Base-by-base conservation (phyloP, 345 rosid species). In the Aethionema arabicum region DNA sequence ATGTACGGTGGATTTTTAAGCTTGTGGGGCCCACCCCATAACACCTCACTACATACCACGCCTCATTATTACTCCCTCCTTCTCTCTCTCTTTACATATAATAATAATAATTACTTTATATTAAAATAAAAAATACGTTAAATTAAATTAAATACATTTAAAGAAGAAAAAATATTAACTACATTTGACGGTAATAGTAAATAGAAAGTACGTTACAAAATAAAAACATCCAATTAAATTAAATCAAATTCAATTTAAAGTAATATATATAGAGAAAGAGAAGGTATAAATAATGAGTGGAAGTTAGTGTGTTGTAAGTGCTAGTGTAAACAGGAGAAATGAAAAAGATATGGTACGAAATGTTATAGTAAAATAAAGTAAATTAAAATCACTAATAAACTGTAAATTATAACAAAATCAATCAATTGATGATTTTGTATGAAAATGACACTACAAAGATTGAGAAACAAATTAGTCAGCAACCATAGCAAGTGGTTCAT, bases 401-500 rank as follows among this genome's bases (percentile, higher is more conserved):
- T 2, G 27, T 21, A 21, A 21, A 21, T 21, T 21, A 21, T 21
- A 21, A 21, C 27, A 21, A 21, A 21, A 21, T 21, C 27, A 21
- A 21, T 21, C 27, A 21, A 21, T 21, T 21, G 56, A 60, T 68
- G 52, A 48, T 62, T 69, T 69, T 69, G 63, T 39, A 30, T 39
- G 74, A 69, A 39, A 69, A 62, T 32, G 74, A 69, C 74, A 69
- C 52, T 50, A 69, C 63, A 68, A 2, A 27, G 8, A 42, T 43
- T 42, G 47, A 52, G 38, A 57, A 56, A 68, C 67, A 11, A 61
- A 53, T 21, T 50, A 69, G 57, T 61, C 68, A 69, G 27, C 5
- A 69, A 54, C 74, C 27, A 21, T 21, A 69, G 37, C 67, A 32
- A 69, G 63, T 61, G 67, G 73, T 30, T 30, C 68, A 69, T 69